Percentiles rank a stretch among this genome's conserved stretches.
Conservation (phyloP, 176 grass and related monocot genomes). For the Phyllostachys edulis region DNA sequence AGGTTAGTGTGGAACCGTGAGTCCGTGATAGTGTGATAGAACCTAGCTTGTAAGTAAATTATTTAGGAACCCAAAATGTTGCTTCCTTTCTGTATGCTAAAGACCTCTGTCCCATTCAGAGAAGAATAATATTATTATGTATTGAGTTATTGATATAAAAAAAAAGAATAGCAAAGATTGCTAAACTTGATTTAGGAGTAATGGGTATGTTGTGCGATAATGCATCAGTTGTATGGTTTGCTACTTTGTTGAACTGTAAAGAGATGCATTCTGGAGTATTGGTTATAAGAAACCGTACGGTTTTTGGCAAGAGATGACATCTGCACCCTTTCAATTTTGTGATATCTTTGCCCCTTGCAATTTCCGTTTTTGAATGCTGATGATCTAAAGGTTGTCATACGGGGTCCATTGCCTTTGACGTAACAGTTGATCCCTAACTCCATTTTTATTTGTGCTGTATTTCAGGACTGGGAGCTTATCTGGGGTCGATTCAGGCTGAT, state of each 20-base stretch:
- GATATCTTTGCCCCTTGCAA: neutral
- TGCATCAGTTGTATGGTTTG: neutral
- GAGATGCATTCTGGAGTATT: neutral
- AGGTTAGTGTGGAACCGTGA: neutral
- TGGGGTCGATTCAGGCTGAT: slow-evolving; percentile 7
- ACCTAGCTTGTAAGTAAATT: neutral
- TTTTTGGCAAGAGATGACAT: neutral
- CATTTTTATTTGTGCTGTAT: neutral
- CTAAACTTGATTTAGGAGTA: neutral
- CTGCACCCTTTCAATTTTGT: neutral
- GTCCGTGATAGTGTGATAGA: neutral
- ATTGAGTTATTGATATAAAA: too few species aligned
- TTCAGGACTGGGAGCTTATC: slow-evolving; percentile 34
- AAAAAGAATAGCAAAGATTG: too few species aligned
- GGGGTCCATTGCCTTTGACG: neutral
- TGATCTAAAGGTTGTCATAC: neutral
- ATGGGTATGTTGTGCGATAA: neutral
- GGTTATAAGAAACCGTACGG: neutral
- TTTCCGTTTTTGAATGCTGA: neutral
- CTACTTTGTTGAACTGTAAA: neutral
- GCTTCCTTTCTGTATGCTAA: neutral
- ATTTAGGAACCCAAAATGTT: neutral
- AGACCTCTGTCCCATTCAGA: neutral
- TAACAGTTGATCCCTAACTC: neutral
- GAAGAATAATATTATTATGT: neutral